Percentiles rank a stretch among this genome's conserved stretches.
These are phyloP conservation scores for Waltergamsia citrina DNA, from an alignment of 2,329 filamentous ascomycete species.

Conservation along the genomic window DNA sequence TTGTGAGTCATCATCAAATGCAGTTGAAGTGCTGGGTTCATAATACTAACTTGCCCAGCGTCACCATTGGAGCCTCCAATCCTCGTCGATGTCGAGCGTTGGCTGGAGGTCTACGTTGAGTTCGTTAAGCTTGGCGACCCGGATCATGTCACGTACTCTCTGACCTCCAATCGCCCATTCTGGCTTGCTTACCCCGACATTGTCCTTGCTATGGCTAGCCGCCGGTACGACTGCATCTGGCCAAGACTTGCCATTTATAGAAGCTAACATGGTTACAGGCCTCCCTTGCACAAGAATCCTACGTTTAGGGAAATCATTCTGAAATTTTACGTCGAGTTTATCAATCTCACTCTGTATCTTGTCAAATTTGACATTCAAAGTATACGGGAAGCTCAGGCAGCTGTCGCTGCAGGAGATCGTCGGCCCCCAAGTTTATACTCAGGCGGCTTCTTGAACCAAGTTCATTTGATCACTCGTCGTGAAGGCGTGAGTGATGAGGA, in stretches of 20 bases:
- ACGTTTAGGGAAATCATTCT: slow-evolving; percentile 19
- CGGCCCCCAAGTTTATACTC: slow-evolving; percentile 14
- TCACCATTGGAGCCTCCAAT: neutral
- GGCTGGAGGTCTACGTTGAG: slow-evolving; percentile 2
- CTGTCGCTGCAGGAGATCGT: neutral
- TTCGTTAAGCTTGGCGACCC: slow-evolving; percentile 25
- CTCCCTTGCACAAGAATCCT: slow-evolving; percentile 11
- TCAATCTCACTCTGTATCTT: slow-evolving; percentile 42
- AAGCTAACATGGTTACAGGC: slow-evolving; percentile 10
- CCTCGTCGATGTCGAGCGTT: neutral
- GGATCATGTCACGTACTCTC: slow-evolving; percentile 29
- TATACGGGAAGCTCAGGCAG: neutral
- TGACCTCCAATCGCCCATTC: slow-evolving; percentile 33
- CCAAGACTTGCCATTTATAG: slow-evolving; percentile 1
- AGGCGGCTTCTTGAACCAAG: slow-evolving; percentile 31
- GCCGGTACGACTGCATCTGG: no score
- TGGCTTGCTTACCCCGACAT: slow-evolving; percentile 45
- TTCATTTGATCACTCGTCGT: slow-evolving; percentile 19
- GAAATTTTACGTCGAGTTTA: slow-evolving; percentile 29
- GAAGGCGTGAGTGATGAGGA: slow-evolving; percentile 6
- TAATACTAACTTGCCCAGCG: neutral
- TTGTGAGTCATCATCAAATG: slow-evolving; percentile 14
- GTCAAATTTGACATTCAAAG: slow-evolving; percentile 34
- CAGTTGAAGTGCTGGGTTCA: neutral
- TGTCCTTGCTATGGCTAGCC: slow-evolving; percentile 20